These are phyloP conservation scores for Amphirosellinia nigrospora DNA, from an alignment of 495 filamentous ascomycete species.

Conservation along the genomic window DNA sequence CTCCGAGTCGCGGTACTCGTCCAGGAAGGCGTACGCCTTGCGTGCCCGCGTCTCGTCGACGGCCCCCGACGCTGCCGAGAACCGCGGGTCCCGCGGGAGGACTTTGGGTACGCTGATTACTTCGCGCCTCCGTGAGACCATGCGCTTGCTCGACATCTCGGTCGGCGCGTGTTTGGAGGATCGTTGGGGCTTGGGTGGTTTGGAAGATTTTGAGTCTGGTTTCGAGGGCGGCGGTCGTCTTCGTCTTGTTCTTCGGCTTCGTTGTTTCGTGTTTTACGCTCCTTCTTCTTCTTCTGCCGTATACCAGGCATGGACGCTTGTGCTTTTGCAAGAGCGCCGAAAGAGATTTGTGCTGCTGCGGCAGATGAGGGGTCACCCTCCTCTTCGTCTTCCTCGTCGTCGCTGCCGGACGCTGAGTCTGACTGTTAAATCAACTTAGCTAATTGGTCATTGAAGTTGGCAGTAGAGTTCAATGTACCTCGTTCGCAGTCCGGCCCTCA, in stretches of 20 bases:
- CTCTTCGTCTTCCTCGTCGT: conserved; percentile 40
- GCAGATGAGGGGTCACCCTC: conserved; percentile 49
- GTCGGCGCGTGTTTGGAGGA: conserved; percentile 86
- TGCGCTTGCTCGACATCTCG: conserved; percentile 78
- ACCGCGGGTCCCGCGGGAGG: conserved; percentile 82
- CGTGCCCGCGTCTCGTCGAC: conserved; percentile 60
- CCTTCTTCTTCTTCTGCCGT: conserved; percentile 38
- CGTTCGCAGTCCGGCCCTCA: background rate
- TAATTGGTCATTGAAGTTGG: background rate
- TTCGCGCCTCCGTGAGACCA: conserved; percentile 78
- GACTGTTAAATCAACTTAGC: conserved; percentile 23
- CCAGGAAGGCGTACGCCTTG: conserved; percentile 82
- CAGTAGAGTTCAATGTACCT: conserved; percentile 6
- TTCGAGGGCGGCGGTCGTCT: conserved; percentile 27
- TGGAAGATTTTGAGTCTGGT: conserved; percentile 35
- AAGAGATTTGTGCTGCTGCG: conserved; percentile 68
- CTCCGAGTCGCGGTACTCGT: conserved; percentile 81
- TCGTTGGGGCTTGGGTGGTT: conserved; percentile 49
- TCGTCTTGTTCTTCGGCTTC: conserved; percentile 25
- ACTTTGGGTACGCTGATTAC: conserved; percentile 63
- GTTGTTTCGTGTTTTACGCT: conserved; percentile 42
- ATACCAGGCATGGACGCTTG: conserved; percentile 64
- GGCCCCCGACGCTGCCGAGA: conserved; percentile 59
- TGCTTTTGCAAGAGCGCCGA: conserved; percentile 86
- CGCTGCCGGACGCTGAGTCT: conserved; percentile 27